Evolutionary conservation across 2,329 filamentous ascomycete species (phyloP).

Genomic region (Coniochaeta sp.): DNA sequence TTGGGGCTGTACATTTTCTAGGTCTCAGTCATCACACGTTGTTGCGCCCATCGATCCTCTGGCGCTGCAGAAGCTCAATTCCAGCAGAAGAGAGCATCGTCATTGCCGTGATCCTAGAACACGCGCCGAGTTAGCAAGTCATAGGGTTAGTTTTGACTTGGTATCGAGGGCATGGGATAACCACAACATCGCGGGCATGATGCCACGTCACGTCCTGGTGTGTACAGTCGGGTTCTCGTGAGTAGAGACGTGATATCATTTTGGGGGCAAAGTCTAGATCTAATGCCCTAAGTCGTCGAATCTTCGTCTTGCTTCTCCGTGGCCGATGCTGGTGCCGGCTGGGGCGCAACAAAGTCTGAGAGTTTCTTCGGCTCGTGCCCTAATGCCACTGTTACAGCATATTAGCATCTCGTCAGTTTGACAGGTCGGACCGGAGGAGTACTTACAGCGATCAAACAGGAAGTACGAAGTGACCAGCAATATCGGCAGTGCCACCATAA

Average conservation of each 20-base stretch:
- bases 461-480: conserved; percentile 48
- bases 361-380: neutral
- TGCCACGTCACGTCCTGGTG: too few species aligned
- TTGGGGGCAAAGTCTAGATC: neutral
- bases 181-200: too few species aligned
- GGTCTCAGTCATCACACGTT: too few species aligned
- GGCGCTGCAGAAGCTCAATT: too few species aligned
- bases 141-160: too few species aligned
- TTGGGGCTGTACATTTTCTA: too few species aligned
- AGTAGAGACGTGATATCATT: neutral
- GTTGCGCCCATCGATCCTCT: too few species aligned
- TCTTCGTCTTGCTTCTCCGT: neutral
- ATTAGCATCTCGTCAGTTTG: neutral
- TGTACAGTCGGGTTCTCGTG: too few species aligned
- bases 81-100: too few species aligned
- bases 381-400: neutral
- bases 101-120: too few species aligned
- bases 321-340: neutral
- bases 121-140: too few species aligned
- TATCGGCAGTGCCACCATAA: conserved; percentile 47
- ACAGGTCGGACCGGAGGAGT: neutral
- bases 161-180: too few species aligned
- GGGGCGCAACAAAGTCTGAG: neutral
- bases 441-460: conserved; percentile 43
- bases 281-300: neutral